phyloP scores from a whole-genome alignment of 1,139 yeast genomes.

The Suhomyces bolitotheri region DNA sequence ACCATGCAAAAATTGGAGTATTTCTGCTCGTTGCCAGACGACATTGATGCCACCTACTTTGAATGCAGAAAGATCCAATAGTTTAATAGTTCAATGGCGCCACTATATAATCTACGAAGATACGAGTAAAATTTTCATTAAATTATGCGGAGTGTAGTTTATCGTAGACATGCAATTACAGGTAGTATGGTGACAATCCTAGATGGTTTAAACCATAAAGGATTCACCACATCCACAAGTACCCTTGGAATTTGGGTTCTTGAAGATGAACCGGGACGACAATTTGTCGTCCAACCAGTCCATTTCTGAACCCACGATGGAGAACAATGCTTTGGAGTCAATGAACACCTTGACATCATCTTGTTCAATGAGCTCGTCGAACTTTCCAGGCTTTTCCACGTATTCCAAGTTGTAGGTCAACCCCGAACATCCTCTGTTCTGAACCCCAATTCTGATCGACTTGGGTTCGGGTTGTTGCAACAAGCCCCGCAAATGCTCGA shows the following conservation, averaged over 20 bases:
- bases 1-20: constrained; percentile 49
- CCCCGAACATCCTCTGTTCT: constrained; percentile 95
- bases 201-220: constrained; percentile 83
- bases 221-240: constrained; percentile 99
- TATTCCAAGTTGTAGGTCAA: constrained; percentile 88
- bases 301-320: constrained; percentile 96
- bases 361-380: constrained; percentile 89
- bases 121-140: background rate
- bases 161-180: too few species aligned
- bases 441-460: constrained; percentile 88
- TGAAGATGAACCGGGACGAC: constrained; percentile 84
- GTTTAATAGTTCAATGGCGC: background rate
- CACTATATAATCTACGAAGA: background rate
- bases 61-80: constrained; percentile 46
- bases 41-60: constrained; percentile 48
- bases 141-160: too few species aligned
- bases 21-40: constrained; percentile 49
- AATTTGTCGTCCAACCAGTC: constrained; percentile 96
- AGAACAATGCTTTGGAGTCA: constrained; percentile 92
- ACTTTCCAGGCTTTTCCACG: constrained; percentile 85
- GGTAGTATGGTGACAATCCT: too few species aligned
- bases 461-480: constrained; percentile 83
- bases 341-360: constrained; percentile 91
- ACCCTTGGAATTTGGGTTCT: constrained; percentile 94
- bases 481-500: constrained; percentile 64